Evolutionary conservation across 1,284 basidiomycete genomes (phyloP).

Genomic region (Microbotryomycetes sp.): DNA sequence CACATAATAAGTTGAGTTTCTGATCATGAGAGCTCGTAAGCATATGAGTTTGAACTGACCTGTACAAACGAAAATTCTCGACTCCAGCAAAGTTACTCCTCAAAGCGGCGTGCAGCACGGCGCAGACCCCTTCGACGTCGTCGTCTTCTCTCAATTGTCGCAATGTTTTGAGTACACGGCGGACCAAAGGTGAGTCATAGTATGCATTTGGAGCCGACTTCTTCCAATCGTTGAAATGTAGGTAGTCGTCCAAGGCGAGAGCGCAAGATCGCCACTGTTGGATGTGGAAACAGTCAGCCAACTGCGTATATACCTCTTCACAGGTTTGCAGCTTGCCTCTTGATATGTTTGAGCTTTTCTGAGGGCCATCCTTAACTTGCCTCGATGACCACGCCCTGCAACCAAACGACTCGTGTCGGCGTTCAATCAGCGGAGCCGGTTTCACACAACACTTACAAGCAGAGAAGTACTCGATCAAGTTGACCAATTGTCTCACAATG

Average conservation of each 20-base stretch:
- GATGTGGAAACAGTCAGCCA: too few species aligned
- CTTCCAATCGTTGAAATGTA: constrained; percentile 86
- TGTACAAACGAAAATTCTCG: constrained; percentile 83
- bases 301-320: too few species aligned
- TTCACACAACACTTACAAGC: constrained; percentile 58
- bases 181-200: constrained; percentile 79
- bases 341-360: constrained; percentile 66
- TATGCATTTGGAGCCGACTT: constrained; percentile 69
- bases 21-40: too few species aligned
- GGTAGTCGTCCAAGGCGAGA: constrained; percentile 63
- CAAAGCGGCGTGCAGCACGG: constrained; percentile 85
- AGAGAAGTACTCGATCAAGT: constrained; percentile 82
- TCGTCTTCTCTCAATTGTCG: constrained; percentile 58
- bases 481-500: constrained; percentile 80
- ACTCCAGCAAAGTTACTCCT: constrained; percentile 91
- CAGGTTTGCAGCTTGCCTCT: constrained; percentile 40
- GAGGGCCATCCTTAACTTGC: constrained; percentile 64
- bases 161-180: constrained; percentile 62
- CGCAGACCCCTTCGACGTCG: constrained; percentile 76
- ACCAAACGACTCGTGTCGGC: background rate
- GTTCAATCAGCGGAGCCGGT: background rate
- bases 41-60: constrained; percentile 47
- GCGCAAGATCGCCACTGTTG: constrained; percentile 83
- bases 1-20: too few species aligned
- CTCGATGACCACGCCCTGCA: constrained; percentile 76